Conservation (phyloP, 805 yeast species). For the Sungouiella thailandica region DNA sequence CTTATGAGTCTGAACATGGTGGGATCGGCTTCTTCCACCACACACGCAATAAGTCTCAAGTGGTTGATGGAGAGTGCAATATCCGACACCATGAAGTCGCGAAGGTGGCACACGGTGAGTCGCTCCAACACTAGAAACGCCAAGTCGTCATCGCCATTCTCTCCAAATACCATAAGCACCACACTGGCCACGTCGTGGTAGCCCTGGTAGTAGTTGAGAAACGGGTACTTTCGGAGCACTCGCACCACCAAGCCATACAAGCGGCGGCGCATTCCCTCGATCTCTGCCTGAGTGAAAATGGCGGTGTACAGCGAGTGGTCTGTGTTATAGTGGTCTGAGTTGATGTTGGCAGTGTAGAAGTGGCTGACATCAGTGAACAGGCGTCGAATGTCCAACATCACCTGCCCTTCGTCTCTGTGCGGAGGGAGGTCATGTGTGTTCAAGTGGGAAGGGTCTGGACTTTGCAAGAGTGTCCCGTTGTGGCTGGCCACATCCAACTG, state of each 20-base stretch:
- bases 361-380: conserved; percentile 48
- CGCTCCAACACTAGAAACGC: conserved; percentile 46
- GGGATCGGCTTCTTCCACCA: conserved; percentile 48
- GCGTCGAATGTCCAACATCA: conserved; percentile 69
- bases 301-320: conserved; percentile 26
- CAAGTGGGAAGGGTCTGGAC: conserved; percentile 4
- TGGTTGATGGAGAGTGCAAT: conserved; percentile 65
- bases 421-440: conserved; percentile 27
- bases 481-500: conserved; percentile 9
- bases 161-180: conserved; percentile 48
- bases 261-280: conserved; percentile 32
- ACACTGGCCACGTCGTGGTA: conserved; percentile 82
- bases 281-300: conserved; percentile 27
- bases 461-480: neutral
- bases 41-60: conserved; percentile 57
- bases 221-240: conserved; percentile 57
- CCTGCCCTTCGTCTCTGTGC: conserved; percentile 77
- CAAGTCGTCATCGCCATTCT: conserved; percentile 21
- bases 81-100: conserved; percentile 82
- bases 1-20: conserved; percentile 36
- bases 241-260: conserved; percentile 43
- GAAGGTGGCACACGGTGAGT: conserved; percentile 55
- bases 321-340: conserved; percentile 3
- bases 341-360: conserved; percentile 18
- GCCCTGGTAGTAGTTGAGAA: conserved; percentile 82